Evolutionary conservation across 345 rosid genomes (phyloP).

Genomic region (Salix udensis): DNA sequence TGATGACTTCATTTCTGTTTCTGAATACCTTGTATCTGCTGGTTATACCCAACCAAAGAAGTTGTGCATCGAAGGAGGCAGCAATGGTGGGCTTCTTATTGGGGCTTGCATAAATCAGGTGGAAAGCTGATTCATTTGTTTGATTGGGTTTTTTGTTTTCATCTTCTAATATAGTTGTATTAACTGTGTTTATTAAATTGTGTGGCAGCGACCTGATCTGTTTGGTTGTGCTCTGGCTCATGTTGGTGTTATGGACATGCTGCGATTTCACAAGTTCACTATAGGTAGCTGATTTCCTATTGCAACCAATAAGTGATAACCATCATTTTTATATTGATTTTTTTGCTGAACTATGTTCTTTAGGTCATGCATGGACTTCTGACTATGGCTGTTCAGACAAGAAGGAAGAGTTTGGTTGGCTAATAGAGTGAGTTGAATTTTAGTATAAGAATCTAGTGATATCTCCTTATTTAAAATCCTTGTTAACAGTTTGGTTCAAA

Average conservation of each 20-base stretch:
- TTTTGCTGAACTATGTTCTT: conserved; percentile 11
- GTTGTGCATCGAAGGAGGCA: conserved; percentile 90
- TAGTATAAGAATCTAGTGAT: background rate
- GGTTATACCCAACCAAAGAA: conserved; percentile 73
- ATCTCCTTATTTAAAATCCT: background rate
- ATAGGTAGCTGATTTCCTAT: conserved; percentile 49
- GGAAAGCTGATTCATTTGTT: conserved; percentile 5
- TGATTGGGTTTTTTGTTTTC: background rate
- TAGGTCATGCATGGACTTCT: conserved; percentile 93
- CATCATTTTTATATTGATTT: conserved; percentile 2
- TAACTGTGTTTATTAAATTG: background rate
- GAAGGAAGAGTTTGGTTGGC: conserved; percentile 88
- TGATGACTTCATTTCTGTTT: conserved; percentile 79
- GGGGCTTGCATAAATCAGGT: conserved; percentile 99
- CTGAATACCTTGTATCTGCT: conserved; percentile 64
- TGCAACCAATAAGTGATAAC: background rate
- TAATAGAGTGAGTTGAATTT: conserved; percentile 57
- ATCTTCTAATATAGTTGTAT: conserved; percentile 1
- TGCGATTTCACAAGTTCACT: conserved; percentile 89
- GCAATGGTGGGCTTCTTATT: conserved; percentile 90
- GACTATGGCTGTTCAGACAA: conserved; percentile 86
- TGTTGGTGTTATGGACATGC: conserved; percentile 99
- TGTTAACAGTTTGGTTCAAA: background rate
- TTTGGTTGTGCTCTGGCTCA: conserved; percentile 97
- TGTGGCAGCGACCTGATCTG: conserved; percentile 85